Percentiles rank a stretch among this genome's conserved stretches.
Evolutionary conservation across 306 rosid genomes (phyloP).

Genomic region (Biancaea sappan): DNA sequence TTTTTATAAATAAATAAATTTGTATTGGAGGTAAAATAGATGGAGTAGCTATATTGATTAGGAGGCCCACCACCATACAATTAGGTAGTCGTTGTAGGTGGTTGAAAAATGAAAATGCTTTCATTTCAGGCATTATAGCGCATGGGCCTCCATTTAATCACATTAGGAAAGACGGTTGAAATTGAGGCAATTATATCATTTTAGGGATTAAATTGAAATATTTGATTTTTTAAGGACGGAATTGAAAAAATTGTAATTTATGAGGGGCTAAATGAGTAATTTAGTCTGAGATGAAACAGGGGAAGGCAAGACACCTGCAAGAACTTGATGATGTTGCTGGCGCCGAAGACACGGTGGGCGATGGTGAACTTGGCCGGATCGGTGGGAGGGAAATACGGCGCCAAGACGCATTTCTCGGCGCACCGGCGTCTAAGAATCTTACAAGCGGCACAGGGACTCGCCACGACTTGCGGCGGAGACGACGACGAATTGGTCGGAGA

Average conservation of each 20-base stretch:
- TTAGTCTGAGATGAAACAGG: too few species aligned
- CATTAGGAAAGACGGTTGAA: too few species aligned
- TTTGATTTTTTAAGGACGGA: too few species aligned
- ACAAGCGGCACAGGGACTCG: conserved; percentile 95
- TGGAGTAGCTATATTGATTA: too few species aligned
- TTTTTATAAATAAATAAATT: too few species aligned
- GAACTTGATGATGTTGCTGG: conserved; percentile 94
- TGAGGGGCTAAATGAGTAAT: background rate
- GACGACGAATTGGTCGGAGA: conserved; percentile 42
- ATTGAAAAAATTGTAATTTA: too few species aligned
- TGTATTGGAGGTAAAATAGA: too few species aligned
- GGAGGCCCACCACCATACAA: conserved; percentile 27
- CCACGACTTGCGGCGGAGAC: conserved; percentile 46
- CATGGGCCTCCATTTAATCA: too few species aligned
- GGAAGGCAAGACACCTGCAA: conserved; percentile 59
- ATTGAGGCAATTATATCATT: too few species aligned
- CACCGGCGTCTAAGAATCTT: conserved; percentile 82
- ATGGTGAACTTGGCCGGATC: conserved; percentile 88
- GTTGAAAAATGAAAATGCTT: conserved; percentile 35
- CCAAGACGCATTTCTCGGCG: conserved; percentile 83
- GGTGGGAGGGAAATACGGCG: conserved; percentile 95
- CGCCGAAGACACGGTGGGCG: conserved; percentile 91
- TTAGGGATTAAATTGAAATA: too few species aligned
- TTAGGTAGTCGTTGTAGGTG: conserved; percentile 28
- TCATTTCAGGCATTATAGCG: conserved; percentile 3